Conservation (phyloP, 2,329 filamentous ascomycete species). For the Decorospora gaudefroyi region DNA sequence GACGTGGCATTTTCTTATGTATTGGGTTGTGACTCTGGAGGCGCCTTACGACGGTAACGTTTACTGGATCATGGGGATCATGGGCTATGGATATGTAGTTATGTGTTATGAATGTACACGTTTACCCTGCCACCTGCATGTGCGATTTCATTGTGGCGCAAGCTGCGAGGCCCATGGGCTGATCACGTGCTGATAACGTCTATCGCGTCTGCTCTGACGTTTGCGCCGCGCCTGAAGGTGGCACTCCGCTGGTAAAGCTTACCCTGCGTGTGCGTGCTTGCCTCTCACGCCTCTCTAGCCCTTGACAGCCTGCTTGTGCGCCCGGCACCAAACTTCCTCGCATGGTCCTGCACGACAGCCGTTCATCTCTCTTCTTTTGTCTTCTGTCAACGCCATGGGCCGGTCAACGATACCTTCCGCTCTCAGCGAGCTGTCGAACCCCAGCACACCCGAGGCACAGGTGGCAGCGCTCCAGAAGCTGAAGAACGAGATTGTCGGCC, state of each 20-base stretch:
- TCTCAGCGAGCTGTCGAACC: constrained; percentile 47
- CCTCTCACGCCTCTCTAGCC: constrained; percentile 5
- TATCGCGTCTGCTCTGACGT: constrained; percentile 11
- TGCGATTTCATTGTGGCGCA: background rate
- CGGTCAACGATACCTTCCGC: constrained; percentile 44
- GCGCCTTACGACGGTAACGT: constrained; percentile 17
- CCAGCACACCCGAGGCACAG: constrained; percentile 48
- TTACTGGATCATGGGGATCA: constrained; percentile 7
- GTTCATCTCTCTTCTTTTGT: constrained; percentile 8
- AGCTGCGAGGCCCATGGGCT: background rate
- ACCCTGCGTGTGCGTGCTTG: constrained; percentile 3
- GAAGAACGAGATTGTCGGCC: constrained; percentile 89
- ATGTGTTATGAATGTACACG: constrained; percentile 39
- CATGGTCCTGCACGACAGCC: constrained; percentile 11
- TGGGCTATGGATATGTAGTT: constrained; percentile 23
- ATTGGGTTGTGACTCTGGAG: background rate
- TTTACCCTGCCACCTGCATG: constrained; percentile 1
- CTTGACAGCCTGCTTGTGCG: constrained; percentile 9
- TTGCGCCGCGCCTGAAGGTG: too few species aligned
- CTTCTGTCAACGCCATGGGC: constrained; percentile 34
- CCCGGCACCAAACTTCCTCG: constrained; percentile 6
- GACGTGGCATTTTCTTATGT: constrained; percentile 8
- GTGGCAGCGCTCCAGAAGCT: constrained; percentile 67
- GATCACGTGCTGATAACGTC: constrained; percentile 23
- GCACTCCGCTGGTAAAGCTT: constrained; percentile 4